Base-by-base conservation (phyloP, 306 rosid species). In the Medicago truncatula region DNA sequence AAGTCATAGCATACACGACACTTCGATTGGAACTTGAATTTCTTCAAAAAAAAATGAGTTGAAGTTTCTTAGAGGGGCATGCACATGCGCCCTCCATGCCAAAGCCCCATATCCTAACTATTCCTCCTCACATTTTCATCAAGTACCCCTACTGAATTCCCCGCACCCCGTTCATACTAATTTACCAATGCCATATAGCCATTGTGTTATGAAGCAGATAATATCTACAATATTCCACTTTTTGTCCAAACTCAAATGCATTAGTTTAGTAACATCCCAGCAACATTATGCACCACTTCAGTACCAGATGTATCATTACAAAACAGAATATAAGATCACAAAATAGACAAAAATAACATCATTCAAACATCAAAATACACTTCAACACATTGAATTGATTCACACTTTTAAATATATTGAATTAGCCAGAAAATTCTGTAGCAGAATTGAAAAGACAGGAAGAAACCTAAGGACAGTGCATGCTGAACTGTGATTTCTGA, bases 401-500 rank as follows among this genome's bases (percentile, higher is more conserved):
- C 15, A 61, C 20, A 39, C 49, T 17, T 15, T 9, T 16, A 10
- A 57, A 36, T 67, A 56, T 57, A 25, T 73, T 40, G 58, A 38
- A 7, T 36, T 52, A 8, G 54, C 54, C 74, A 6, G 11, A 56
- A 64, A 18, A 5, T 16, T 43, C 3, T 38, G 6, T 41, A 17
- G 58, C 62, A 13, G 12, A 49, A 67, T 63, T 13, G n/a, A 44
- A 28, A 47, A 75, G 13, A 34, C 13, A 11, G n/a, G 6, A 38
- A 62, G 50, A 25, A 23, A 28, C 36, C 4, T 20, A 28, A 12
- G 52, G 13, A 73, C 36, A 43, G n/a, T 21, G 43, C 28, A 67
- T 40, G 61, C 49, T 74, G 72, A 40, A 44, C 28, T 5, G 39
- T 9, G 14, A 65, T 66, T 57, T 64, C 50, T 56, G 18, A 57